Base-by-base conservation (phyloP, 2,329 filamentous ascomycete genomes). In the Talaromyces pinophilus region DNA sequence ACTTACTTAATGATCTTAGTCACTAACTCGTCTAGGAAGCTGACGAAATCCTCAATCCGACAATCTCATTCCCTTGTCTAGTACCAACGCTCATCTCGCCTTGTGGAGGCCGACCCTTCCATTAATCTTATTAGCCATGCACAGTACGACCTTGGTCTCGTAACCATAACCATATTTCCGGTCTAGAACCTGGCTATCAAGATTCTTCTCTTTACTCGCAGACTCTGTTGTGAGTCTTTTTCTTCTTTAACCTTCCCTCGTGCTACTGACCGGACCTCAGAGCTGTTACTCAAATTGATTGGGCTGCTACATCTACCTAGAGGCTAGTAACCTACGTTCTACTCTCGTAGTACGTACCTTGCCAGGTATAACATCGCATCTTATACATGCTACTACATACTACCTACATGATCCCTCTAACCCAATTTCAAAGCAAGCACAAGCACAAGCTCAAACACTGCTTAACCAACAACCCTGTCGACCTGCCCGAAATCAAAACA, bases 141-240 rank as follows among this genome's bases (percentile, higher is more conserved):
- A 57, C 30, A 57, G 54, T 57, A 57, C 54, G 30, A 57, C 54
- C 54, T 38, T 57, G 33, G 30, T 57, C 50, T 54, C 54, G 54
- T 57, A 57, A 57, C 54, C 54, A 57, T 57, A 57, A 57, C 54
- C 54, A 57, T 25, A 25, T 22, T 57, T 40, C 54, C 54, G 54
- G 54, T 57, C 54, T 57, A 57, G 54, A 57, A 22, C 30, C 33
- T 40, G 25, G 22, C 30, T 57, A 35, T 54, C 50, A 54, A 33
- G 28, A 22, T 55, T 55, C 17, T 13, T 22, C n/a, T 35, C 5
- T 28, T 25, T 50, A 1, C 19, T 28, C 22, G 19, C 52, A n/a
- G 17, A 11, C 30, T 35, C 30, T 17, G 8, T 35, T 40, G 25
- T 30, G 48, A 13, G 5, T 30, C 15, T 30, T n/a, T 25, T 57